Evolutionary conservation across 495 filamentous ascomycete species (phyloP).

Genomic region (Jackrogersella multiformis): DNA sequence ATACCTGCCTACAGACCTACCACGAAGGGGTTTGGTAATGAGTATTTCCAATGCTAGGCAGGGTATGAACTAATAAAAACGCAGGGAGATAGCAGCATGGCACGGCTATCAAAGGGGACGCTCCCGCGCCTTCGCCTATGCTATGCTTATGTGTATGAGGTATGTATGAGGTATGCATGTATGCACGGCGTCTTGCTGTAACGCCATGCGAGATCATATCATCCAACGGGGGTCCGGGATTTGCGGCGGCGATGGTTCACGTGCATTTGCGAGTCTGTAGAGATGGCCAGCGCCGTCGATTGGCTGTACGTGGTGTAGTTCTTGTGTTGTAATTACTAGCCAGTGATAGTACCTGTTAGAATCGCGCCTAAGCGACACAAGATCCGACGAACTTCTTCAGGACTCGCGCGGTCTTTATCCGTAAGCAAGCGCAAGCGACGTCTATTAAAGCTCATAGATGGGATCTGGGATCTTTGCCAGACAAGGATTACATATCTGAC

Average conservation of each 20-base stretch:
- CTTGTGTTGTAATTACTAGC: no score
- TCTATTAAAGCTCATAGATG: slow-evolving; percentile 1
- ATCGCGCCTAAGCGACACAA: slow-evolving; percentile 7
- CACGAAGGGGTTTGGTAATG: slow-evolving; percentile 6
- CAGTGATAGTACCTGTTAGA: no score
- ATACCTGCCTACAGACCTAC: no score
- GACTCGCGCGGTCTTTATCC: neutral
- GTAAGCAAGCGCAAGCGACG: neutral
- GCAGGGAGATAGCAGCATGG: neutral
- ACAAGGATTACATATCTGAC: slow-evolving; percentile 32
- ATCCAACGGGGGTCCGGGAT: slow-evolving; percentile 27
- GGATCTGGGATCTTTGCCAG: no score
- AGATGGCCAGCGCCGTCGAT: slow-evolving; percentile 22
- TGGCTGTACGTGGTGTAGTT: no score
- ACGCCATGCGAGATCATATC: slow-evolving; percentile 32
- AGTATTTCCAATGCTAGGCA: neutral
- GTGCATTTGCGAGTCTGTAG: slow-evolving; percentile 35
- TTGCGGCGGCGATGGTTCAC: slow-evolving; percentile 36
- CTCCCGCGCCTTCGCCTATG: slow-evolving; percentile 5
- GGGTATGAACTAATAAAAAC: slow-evolving; percentile 14
- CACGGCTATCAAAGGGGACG: slow-evolving; percentile 15
- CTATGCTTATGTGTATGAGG: no score
- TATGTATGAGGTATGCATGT: slow-evolving; percentile 4
- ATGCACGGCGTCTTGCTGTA: slow-evolving; percentile 20
- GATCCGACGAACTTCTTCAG: neutral